Conservation (phyloP, 1,284 basidiomycete genomes). For the Exobasidium cylindrosporum region DNA sequence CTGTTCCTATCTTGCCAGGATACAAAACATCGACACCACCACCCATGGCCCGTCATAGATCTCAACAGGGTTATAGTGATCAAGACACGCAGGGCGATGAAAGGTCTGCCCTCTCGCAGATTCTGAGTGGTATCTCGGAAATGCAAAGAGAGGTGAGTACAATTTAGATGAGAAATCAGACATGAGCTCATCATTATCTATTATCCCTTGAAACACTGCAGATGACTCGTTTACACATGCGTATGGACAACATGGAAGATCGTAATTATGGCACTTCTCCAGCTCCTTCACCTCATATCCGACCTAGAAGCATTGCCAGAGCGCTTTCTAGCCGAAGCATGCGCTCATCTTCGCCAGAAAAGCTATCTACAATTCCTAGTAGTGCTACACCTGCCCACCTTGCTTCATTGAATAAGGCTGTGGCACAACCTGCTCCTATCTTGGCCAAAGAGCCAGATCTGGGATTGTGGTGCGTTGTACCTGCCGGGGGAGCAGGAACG, state of each 20-base stretch:
- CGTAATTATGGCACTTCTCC: constrained; percentile 18
- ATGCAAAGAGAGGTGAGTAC: constrained; percentile 47
- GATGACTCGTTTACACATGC: constrained; percentile 36
- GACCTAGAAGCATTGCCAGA: constrained; percentile 24
- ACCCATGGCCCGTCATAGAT: not conserved
- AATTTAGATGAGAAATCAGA: not conserved
- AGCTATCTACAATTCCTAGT: constrained; percentile 13
- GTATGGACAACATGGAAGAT: constrained; percentile 38
- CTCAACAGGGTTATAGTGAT: not conserved
- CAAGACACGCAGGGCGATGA: constrained; percentile 1
- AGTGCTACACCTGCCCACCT: constrained; percentile 15
- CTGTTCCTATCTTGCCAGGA: not conserved
- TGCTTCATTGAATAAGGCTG: constrained; percentile 19
- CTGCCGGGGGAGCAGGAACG: constrained; percentile 36
- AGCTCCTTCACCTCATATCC: constrained; percentile 28
- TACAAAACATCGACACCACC: not conserved
- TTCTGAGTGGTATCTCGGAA: constrained; percentile 40
- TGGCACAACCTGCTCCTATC: constrained; percentile 32
- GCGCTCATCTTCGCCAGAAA: constrained; percentile 34
- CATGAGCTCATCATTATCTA: not conserved
- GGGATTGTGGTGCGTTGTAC: constrained; percentile 51
- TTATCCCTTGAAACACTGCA: constrained; percentile 1
- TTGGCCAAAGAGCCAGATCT: constrained; percentile 46
- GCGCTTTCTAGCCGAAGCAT: constrained; percentile 17
- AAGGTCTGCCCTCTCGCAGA: constrained; percentile 31